phyloP scores from a whole-genome alignment of 352 stramenopile species.

The Phytophthora ramorum region DNA sequence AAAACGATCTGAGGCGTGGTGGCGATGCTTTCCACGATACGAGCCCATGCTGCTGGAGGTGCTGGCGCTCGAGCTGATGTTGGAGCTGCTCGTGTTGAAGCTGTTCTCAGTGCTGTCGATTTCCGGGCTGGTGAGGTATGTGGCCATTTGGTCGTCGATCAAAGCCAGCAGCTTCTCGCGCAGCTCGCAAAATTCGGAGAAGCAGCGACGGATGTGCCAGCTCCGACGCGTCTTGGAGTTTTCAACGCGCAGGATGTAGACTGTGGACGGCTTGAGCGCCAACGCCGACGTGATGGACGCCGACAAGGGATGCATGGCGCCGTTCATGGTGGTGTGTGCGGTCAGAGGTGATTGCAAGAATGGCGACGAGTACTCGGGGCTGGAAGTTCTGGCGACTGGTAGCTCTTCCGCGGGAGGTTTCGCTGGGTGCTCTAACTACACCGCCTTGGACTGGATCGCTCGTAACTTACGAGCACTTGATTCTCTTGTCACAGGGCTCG shows the following conservation, averaged over 20 bases:
- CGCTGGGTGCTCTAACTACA: slow-evolving; percentile 12
- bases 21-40: slow-evolving; percentile 12
- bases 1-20: slow-evolving; percentile 47
- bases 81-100: slow-evolving; percentile 21
- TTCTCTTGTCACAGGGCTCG: slow-evolving; percentile 14
- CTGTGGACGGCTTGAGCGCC: slow-evolving; percentile 74
- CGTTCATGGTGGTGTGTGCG: slow-evolving; percentile 43
- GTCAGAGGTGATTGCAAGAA: slow-evolving; percentile 19
- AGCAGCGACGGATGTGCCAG: slow-evolving; percentile 77
- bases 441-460: slow-evolving; percentile 18
- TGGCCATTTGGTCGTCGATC: slow-evolving; percentile 54
- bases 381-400: background rate
- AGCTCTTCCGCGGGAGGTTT: slow-evolving; percentile 19
- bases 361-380: slow-evolving; percentile 6
- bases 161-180: slow-evolving; percentile 70
- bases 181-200: slow-evolving; percentile 79
- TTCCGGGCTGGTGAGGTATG: slow-evolving; percentile 32
- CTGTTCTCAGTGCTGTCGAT: slow-evolving; percentile 26
- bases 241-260: slow-evolving; percentile 76
- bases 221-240: slow-evolving; percentile 46
- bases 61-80: slow-evolving; percentile 24
- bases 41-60: slow-evolving; percentile 32
- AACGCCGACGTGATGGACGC: slow-evolving; percentile 71
- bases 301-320: slow-evolving; percentile 54
- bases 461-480: slow-evolving; percentile 28